Conservation (phyloP, 2,329 filamentous ascomycete genomes). For the Piedraia hortae region DNA sequence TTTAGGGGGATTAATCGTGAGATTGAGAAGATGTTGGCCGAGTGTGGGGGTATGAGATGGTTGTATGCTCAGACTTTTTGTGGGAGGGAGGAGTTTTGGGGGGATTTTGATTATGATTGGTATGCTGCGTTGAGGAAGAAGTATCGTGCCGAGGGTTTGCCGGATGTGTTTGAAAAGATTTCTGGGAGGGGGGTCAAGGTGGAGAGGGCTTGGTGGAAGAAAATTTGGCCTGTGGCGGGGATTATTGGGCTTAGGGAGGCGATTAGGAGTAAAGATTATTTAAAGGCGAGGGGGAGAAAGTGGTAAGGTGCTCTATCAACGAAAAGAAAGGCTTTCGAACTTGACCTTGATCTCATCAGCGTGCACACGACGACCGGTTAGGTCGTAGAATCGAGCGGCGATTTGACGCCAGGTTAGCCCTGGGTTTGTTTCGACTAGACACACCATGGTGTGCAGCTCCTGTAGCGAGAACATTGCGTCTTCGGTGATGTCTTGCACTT, state of each 20-base stretch:
- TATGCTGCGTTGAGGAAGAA: constrained; percentile 31
- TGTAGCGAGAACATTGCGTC: constrained; percentile 13
- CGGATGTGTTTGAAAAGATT: constrained; percentile 41
- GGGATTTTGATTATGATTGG: constrained; percentile 29
- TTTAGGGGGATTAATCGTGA: constrained; percentile 29
- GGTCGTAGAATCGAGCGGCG: constrained; percentile 21
- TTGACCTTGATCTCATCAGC: constrained; percentile 18
- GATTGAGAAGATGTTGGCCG: constrained; percentile 30
- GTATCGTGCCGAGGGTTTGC: constrained; percentile 31
- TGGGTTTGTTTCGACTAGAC: constrained; percentile 17
- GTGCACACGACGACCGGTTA: constrained; percentile 20
- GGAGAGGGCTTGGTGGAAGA: constrained; percentile 2
- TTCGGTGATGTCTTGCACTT: constrained; percentile 10
- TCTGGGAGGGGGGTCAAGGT: constrained; percentile 18
- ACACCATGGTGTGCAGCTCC: constrained; percentile 18
- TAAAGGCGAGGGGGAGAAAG: constrained; percentile 10
- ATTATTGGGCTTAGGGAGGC: constrained; percentile 15
- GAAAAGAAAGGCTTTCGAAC: constrained; percentile 6
- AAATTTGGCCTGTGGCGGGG: constrained; percentile 14
- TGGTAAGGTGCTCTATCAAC: constrained; percentile 10
- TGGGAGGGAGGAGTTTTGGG: constrained; percentile 40
- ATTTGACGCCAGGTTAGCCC: constrained; percentile 20
- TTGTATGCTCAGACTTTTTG: constrained; percentile 45
- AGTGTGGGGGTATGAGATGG: constrained; percentile 38
- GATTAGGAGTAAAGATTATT: constrained; percentile 14